Conservation (phyloP, 345 rosid genomes). For the Populus tremula region DNA sequence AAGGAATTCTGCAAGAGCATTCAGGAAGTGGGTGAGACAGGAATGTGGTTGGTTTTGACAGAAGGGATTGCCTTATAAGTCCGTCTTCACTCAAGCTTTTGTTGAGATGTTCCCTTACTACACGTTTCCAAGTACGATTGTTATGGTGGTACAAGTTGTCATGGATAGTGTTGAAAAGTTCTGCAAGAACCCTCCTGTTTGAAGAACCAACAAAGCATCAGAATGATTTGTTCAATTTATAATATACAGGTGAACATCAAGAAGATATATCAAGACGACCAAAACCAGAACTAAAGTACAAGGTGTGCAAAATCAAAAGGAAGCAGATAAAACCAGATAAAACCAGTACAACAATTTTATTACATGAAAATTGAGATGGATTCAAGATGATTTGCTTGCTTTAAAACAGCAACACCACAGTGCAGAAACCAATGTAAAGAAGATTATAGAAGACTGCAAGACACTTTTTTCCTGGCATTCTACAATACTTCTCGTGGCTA, state of each 20-base stretch:
- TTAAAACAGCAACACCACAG: not conserved
- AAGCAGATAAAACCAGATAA: not conserved
- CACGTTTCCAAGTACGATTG: constrained; percentile 69
- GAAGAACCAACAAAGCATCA: constrained; percentile 9
- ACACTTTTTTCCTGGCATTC: not conserved
- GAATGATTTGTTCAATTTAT: not conserved
- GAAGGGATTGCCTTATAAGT: constrained; percentile 57
- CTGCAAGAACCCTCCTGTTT: constrained; percentile 66
- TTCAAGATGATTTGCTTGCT: not conserved
- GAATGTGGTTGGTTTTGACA: constrained; percentile 65
- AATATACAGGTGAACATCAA: not conserved
- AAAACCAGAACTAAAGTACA: not conserved
- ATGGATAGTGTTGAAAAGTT: constrained; percentile 49
- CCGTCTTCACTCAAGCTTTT: constrained; percentile 78
- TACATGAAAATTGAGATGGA: not conserved
- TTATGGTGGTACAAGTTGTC: constrained; percentile 82
- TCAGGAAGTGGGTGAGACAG: constrained; percentile 94
- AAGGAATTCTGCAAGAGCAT: constrained; percentile 80
- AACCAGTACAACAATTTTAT: not conserved
- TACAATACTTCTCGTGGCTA: not conserved
- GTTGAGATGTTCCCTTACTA: constrained; percentile 74
- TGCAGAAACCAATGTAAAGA: not conserved
- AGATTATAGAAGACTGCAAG: not conserved
- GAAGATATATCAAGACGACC: not conserved
- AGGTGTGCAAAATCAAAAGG: not conserved